A percentile compares a stretch with the other conserved stretches of the same genome.
These are phyloP conservation scores for Phytophthora tubulina DNA, from an alignment of 352 stramenopile genomes.

Conservation along the genomic window DNA sequence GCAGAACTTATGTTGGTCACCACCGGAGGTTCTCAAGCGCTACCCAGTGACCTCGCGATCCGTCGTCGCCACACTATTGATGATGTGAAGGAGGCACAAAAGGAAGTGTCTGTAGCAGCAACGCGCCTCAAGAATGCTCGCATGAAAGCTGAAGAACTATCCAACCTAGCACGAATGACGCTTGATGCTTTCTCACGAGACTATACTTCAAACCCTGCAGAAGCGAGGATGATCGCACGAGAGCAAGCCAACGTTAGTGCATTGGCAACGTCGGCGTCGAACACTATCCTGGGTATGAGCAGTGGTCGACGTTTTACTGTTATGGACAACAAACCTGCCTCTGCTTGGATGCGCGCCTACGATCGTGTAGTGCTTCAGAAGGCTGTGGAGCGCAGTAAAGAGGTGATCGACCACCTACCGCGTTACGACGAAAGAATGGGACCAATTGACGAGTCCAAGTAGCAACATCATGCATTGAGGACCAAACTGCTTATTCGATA, in stretches of 20 bases:
- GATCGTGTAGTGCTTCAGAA: slow-evolving; percentile 74
- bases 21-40: slow-evolving; percentile 11
- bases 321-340: slow-evolving; percentile 36
- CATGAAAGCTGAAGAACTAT: slow-evolving; percentile 76
- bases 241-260: slow-evolving; percentile 24
- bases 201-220: slow-evolving; percentile 13
- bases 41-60: slow-evolving; percentile 63
- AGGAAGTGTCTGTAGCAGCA: slow-evolving; percentile 70
- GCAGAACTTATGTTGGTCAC: slow-evolving; percentile 45
- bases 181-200: slow-evolving; percentile 67
- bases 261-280: slow-evolving; percentile 36
- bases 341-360: slow-evolving; percentile 72
- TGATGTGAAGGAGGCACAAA: slow-evolving; percentile 80
- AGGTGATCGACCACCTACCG: slow-evolving; percentile 48
- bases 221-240: slow-evolving; percentile 8
- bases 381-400: slow-evolving; percentile 74
- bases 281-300: slow-evolving; percentile 31
- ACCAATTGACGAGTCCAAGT: slow-evolving; percentile 24
- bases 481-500: slow-evolving; percentile 9
- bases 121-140: slow-evolving; percentile 81
- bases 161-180: slow-evolving; percentile 75
- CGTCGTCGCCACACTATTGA: slow-evolving; percentile 85
- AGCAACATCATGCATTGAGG: neutral
- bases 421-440: slow-evolving; percentile 28
- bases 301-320: slow-evolving; percentile 31